These are phyloP conservation scores for Coemansia sp. DNA, from an alignment of 192 early-diverging fungal species.

Conservation along the genomic window DNA sequence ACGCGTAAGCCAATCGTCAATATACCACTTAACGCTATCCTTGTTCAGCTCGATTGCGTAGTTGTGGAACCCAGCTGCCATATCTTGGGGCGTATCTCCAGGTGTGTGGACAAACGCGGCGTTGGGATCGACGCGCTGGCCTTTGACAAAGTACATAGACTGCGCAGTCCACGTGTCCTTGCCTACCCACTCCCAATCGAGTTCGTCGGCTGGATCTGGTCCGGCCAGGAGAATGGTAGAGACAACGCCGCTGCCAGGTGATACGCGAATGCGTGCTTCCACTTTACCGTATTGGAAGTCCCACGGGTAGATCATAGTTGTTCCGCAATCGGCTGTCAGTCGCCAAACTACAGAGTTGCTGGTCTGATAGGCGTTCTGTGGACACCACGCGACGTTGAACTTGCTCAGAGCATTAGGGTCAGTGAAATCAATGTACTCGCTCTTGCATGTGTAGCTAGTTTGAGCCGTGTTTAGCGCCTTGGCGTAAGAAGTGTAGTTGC, in stretches of 20 bases:
- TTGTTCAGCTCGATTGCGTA: slow-evolving; percentile 62
- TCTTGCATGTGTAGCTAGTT: slow-evolving; percentile 24
- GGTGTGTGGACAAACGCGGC: slow-evolving; percentile 30
- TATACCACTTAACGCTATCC: slow-evolving; percentile 59
- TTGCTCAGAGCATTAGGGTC: slow-evolving; percentile 32
- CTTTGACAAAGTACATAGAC: slow-evolving; percentile 58
- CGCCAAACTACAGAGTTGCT: slow-evolving; percentile 30
- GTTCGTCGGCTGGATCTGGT: slow-evolving; percentile 55
- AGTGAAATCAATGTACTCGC: slow-evolving; percentile 28
- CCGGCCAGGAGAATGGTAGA: slow-evolving; percentile 56
- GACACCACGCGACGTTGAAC: slow-evolving; percentile 47
- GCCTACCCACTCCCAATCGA: slow-evolving; percentile 68
- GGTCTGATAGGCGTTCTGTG: slow-evolving; percentile 41
- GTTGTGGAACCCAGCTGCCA: slow-evolving; percentile 49
- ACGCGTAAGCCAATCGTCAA: slow-evolving; percentile 54
- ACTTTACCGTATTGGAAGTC: slow-evolving; percentile 39
- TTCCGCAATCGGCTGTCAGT: slow-evolving; percentile 44
- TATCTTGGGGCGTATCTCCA: slow-evolving; percentile 36
- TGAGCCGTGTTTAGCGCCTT: slow-evolving; percentile 4
- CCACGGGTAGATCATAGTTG: slow-evolving; percentile 38
- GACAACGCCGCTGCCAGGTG: slow-evolving; percentile 53
- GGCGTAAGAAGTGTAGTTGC: background rate
- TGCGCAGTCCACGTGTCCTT: slow-evolving; percentile 51
- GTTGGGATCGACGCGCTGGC: slow-evolving; percentile 41
- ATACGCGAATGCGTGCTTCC: slow-evolving; percentile 36